Evolutionary conservation across 2,329 filamentous ascomycete species (phyloP).

Genomic region (Scedosporium dehoogii): DNA sequence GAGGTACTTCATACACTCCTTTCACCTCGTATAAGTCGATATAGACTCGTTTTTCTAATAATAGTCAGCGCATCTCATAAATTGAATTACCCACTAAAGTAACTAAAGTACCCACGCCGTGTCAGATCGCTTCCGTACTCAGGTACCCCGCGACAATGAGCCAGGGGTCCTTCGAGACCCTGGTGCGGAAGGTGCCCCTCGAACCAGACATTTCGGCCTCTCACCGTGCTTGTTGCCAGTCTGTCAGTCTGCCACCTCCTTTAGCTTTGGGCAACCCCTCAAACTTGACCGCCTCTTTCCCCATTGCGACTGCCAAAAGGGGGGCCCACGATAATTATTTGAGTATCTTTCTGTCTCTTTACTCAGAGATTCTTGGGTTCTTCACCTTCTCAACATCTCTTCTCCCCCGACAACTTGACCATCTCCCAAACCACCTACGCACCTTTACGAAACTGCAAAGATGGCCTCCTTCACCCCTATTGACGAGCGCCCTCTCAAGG

Average conservation of each 20-base stretch:
- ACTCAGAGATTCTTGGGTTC: background rate
- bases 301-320: background rate
- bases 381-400: background rate
- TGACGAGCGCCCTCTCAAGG: conserved; percentile 74
- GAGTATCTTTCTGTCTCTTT: background rate
- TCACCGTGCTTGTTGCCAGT: background rate
- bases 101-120: too few species aligned
- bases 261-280: background rate
- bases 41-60: too few species aligned
- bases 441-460: conserved; percentile 11
- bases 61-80: too few species aligned
- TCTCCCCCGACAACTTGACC: conserved; percentile 5
- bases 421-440: background rate
- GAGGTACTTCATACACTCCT: too few species aligned
- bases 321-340: background rate
- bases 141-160: too few species aligned
- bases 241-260: background rate
- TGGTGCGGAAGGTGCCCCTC: too few species aligned
- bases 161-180: too few species aligned
- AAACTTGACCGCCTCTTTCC: conserved; percentile 4
- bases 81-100: too few species aligned
- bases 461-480: conserved; percentile 61
- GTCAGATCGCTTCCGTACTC: too few species aligned
- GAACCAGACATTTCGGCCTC: too few species aligned
- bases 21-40: too few species aligned